These are phyloP conservation scores for Salix viminalis DNA, from an alignment of 345 rosid genomes.

Conservation along the genomic window DNA sequence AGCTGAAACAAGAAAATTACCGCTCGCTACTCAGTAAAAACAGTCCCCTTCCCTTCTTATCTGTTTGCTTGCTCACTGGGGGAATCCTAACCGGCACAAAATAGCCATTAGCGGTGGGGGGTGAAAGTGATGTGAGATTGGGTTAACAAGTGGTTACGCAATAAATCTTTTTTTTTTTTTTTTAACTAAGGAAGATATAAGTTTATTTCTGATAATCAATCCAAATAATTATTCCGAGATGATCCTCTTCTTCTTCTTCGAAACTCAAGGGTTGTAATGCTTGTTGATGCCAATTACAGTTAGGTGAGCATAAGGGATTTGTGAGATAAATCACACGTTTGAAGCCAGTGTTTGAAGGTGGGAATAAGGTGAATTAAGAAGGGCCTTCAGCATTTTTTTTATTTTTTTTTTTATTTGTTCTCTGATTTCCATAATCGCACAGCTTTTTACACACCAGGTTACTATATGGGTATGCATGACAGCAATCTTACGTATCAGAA, in stretches of 20 bases:
- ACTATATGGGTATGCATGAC: background rate
- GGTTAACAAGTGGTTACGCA: background rate
- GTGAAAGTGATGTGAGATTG: background rate
- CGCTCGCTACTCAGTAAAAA: constrained; percentile 5
- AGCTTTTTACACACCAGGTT: background rate
- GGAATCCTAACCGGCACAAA: background rate
- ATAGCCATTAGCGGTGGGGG: background rate
- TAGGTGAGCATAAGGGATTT: background rate
- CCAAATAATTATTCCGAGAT: background rate
- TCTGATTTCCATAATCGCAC: background rate
- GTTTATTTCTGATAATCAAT: background rate
- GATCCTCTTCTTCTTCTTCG: background rate
- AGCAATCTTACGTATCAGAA: background rate
- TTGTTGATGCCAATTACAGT: background rate
- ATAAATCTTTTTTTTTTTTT: background rate
- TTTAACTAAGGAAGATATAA: background rate
- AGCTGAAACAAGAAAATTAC: background rate
- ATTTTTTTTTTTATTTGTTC: no score
- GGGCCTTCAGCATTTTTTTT: background rate
- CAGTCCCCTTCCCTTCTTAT: background rate
- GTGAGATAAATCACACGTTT: background rate
- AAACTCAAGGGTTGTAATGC: background rate
- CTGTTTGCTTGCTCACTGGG: background rate
- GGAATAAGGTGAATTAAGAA: background rate
- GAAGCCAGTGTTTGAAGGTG: background rate